These are phyloP conservation scores for Turnera subulata DNA, from an alignment of 345 rosid genomes.

Conservation along the genomic window DNA sequence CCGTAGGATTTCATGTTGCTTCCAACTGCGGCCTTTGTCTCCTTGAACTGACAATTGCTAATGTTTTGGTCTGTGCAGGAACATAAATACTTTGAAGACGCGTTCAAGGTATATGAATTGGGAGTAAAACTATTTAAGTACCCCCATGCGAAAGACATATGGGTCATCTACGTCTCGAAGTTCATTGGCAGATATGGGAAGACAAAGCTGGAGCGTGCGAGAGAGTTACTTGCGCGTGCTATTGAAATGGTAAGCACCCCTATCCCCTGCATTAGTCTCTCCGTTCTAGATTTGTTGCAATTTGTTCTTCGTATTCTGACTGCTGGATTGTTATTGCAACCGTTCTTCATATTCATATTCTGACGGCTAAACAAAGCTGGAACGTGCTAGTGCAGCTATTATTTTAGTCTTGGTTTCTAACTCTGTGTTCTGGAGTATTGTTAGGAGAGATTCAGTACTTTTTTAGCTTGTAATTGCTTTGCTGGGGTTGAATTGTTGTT, in stretches of 20 bases:
- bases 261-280: slow-evolving; percentile 6
- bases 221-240: slow-evolving; percentile 93
- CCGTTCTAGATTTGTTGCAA: no score
- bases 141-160: slow-evolving; percentile 93
- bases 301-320: no score
- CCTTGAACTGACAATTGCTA: background rate
- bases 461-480: no score
- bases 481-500: background rate
- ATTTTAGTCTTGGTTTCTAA: no score
- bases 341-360: no score
- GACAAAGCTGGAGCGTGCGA: slow-evolving; percentile 84
- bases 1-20: background rate
- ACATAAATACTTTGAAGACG: slow-evolving; percentile 92
- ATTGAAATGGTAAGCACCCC: slow-evolving; percentile 58
- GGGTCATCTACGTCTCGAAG: slow-evolving; percentile 90
- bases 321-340: no score
- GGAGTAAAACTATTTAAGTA: slow-evolving; percentile 96
- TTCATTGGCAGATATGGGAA: slow-evolving; percentile 88
- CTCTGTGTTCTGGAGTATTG: no score
- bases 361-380: no score
- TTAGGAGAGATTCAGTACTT: no score
- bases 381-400: no score
- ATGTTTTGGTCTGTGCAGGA: slow-evolving; percentile 42
- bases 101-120: slow-evolving; percentile 95
- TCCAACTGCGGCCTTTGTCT: background rate